A percentile compares a stretch with the other conserved stretches of the same genome.
Conservation (phyloP, 345 rosid genomes). For the Kandelia obovata region DNA sequence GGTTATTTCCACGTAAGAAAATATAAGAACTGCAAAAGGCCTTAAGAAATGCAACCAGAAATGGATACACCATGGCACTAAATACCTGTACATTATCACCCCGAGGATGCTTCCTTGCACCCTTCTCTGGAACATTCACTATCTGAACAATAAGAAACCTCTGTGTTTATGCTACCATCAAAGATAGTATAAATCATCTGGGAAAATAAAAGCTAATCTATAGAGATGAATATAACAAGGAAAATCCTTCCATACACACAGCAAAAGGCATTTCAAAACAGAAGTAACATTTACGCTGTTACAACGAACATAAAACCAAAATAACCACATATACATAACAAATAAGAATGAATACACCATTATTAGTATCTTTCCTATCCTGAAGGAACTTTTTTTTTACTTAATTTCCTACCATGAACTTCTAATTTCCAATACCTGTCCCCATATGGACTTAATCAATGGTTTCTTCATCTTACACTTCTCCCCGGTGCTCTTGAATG, state of each 20-base stretch:
- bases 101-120: constrained; percentile 97
- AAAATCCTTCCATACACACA: background rate
- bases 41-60: background rate
- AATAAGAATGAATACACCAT: no score
- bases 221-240: background rate
- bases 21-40: background rate
- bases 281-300: background rate
- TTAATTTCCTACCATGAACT: no score
- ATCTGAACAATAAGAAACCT: constrained; percentile 48
- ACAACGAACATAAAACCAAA: background rate
- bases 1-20: background rate
- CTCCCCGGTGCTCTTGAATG: no score
- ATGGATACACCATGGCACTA: background rate
- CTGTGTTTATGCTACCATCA: constrained; percentile 13
- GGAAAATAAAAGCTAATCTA: background rate
- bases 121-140: constrained; percentile 96
- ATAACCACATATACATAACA: background rate
- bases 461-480: no score
- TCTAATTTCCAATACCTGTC: no score
- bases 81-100: constrained; percentile 92
- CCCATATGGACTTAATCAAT: no score
- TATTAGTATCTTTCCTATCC: no score
- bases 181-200: background rate
- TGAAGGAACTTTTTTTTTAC: no score
- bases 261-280: background rate